A percentile compares a stretch with the other conserved stretches of the same genome.
These are phyloP conservation scores for Pezicula rhizophila DNA, from an alignment of 2,329 filamentous ascomycete genomes.

Conservation along the genomic window DNA sequence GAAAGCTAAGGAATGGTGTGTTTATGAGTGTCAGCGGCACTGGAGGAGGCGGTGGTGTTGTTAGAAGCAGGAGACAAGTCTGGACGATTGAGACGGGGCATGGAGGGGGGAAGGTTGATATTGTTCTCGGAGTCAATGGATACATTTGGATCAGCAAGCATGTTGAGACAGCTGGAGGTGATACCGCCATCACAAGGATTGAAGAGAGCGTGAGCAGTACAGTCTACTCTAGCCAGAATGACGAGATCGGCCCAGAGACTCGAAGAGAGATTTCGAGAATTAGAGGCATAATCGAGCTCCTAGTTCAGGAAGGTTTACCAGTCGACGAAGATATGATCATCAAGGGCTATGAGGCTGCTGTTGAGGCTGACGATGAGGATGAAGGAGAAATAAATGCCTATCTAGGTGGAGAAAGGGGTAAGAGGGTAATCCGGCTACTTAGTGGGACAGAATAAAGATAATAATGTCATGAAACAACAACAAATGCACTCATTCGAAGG, in stretches of 20 bases:
- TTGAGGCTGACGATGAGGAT: slow-evolving; percentile 62
- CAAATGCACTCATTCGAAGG: not conserved
- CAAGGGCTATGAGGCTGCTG: slow-evolving; percentile 72
- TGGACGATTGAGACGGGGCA: slow-evolving; percentile 66
- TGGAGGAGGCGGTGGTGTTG: slow-evolving; percentile 74
- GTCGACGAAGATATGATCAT: slow-evolving; percentile 89
- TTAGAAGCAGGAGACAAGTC: slow-evolving; percentile 76
- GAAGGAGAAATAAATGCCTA: slow-evolving; percentile 52
- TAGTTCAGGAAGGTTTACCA: slow-evolving; percentile 75
- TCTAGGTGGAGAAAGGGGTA: slow-evolving; percentile 47
- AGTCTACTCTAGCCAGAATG: slow-evolving; percentile 94
- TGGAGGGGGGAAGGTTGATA: slow-evolving; percentile 64
- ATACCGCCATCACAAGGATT: slow-evolving; percentile 66
- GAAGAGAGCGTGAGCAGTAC: slow-evolving; percentile 81
- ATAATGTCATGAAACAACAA: slow-evolving; percentile 5
- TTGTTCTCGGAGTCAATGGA: slow-evolving; percentile 90
- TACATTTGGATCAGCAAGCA: slow-evolving; percentile 95
- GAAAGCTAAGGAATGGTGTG: slow-evolving; percentile 88
- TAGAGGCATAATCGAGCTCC: slow-evolving; percentile 70
- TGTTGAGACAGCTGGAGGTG: slow-evolving; percentile 49
- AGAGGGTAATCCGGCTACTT: slow-evolving; percentile 26
- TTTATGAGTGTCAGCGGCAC: slow-evolving; percentile 79
- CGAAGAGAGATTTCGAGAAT: slow-evolving; percentile 85
- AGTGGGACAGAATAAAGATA: slow-evolving; percentile 8
- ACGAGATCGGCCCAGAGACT: slow-evolving; percentile 69